A percentile compares a stretch with the other conserved stretches of the same genome.
Evolutionary conservation across 192 early-diverging fungal genomes (phyloP).

Genomic region (Chytriomyces sp.): DNA sequence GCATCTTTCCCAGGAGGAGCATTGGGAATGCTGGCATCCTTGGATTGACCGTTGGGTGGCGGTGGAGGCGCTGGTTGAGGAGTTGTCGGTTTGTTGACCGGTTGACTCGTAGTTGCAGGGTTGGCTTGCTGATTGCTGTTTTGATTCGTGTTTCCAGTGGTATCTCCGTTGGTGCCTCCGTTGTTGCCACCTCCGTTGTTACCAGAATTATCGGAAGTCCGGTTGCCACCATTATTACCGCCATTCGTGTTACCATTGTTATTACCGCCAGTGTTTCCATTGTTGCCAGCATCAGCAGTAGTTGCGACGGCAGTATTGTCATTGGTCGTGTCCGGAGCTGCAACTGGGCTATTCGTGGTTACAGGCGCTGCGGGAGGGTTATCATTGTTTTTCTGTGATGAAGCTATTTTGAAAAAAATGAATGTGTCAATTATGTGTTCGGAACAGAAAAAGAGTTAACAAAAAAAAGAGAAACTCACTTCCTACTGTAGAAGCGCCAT

Average conservation of each 20-base stretch:
- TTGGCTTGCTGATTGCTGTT: background rate
- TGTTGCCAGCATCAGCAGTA: background rate
- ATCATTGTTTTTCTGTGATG: background rate
- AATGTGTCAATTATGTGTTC: too few relatives aligned
- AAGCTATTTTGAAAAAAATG: too few relatives aligned
- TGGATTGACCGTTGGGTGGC: background rate
- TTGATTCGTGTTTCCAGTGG: background rate
- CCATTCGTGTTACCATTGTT: background rate
- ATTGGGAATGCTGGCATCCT: background rate
- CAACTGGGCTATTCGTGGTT: background rate
- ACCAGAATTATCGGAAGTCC: background rate
- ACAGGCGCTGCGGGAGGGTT: background rate
- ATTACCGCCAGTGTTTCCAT: background rate
- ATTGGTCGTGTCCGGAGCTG: background rate
- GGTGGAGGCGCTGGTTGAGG: background rate
- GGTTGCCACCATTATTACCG: background rate
- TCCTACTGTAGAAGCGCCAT: too few relatives aligned
- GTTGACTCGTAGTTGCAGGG: too few relatives aligned
- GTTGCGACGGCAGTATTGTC: background rate
- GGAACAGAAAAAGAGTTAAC: too few relatives aligned
- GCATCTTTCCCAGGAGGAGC: background rate
- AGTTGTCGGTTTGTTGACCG: background rate
- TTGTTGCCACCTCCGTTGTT: background rate
- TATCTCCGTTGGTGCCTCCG: background rate
- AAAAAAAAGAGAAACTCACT: too few relatives aligned